Base-by-base conservation (phyloP, 352 stramenopile species). In the Globisporangium iwayamae region DNA sequence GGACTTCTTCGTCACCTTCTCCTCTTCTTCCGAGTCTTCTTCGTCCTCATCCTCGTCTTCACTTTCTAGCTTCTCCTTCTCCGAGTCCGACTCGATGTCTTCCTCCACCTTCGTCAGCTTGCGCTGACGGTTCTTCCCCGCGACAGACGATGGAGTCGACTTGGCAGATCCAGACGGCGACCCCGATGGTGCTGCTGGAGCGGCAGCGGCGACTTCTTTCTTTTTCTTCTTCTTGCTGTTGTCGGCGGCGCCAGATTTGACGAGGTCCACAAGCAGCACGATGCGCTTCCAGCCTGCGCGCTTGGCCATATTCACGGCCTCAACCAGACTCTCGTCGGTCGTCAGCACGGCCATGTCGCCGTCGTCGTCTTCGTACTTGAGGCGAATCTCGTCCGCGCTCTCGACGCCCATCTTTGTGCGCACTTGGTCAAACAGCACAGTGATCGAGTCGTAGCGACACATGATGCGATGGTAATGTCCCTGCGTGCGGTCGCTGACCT, bases 311-410 rank as follows among this genome's bases (percentile, higher is more conserved):
- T 84, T 68, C 56, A 96, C 88, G 36, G 88, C 88, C 56, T 96
- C 88, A 16, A 93, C 66, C 50, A 96, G 69, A 66, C 86, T 95
- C 63, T 93, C 84, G 65, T 96, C 85, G 6, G 85, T 89, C 45
- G 83, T 94, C 47, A 96, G 73, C 52, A 96, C 74, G 13, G 85
- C 85, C 39, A 94, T 59, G 66, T 96, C 88, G 14, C 88, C 88
- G 63, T 96, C 88, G 52, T 96, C 88, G 62, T 96, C 88, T 64
- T 95, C 84, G 63, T 95, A 96, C 72, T 93, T 94, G 16, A 96
- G 69, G 0, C 81, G 81, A 14, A 96, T 51, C 2, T 91, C 79
- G 43, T 93, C 85, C 3, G 75, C 71, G 0, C 73, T 52, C 3
- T 73, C 66, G 0, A 90, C 68, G 1, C 81, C 76, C 82, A 96